Evolutionary conservation across 768 basidiomycete species (phyloP).

Genomic region (Mycena vulgaris): DNA sequence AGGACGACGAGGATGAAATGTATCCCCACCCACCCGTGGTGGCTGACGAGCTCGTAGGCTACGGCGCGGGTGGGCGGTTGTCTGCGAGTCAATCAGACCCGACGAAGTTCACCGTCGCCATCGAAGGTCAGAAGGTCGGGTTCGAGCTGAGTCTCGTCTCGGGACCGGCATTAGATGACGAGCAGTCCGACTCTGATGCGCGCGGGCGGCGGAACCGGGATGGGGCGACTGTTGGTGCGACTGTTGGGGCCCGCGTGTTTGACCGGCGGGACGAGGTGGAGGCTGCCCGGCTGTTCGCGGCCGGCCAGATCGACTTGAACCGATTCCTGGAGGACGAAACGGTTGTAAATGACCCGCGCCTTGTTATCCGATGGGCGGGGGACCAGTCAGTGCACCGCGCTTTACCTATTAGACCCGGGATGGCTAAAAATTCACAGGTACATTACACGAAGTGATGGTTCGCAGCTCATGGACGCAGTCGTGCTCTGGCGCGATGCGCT

Average conservation of each 20-base stretch:
- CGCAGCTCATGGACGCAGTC: conserved; percentile 83
- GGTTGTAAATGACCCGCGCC: conserved; percentile 71
- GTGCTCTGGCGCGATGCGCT: conserved; percentile 74
- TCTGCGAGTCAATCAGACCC: conserved; percentile 73
- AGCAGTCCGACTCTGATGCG: conserved; percentile 35
- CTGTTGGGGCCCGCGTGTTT: conserved; percentile 44
- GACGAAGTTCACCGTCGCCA: conserved; percentile 73
- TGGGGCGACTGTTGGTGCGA: conserved; percentile 39
- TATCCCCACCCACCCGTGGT: conserved; percentile 45
- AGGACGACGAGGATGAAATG: conserved; percentile 93
- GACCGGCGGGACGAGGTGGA: conserved; percentile 65
- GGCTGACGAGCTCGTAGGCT: conserved; percentile 46
- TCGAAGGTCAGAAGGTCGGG: conserved; percentile 70
- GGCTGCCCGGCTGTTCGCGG: conserved; percentile 68
- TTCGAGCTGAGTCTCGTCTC: conserved; percentile 84
- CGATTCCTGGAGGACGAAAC: conserved; percentile 76
- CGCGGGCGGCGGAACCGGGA: conserved; percentile 45
- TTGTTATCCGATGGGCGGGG: conserved; percentile 84
- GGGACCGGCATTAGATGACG: conserved; percentile 33
- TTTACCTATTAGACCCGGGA: not conserved
- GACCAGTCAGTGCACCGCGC: conserved; percentile 66
- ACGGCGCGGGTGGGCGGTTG: conserved; percentile 70
- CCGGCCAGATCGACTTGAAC: conserved; percentile 75
- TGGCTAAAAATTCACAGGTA: conserved; percentile 62
- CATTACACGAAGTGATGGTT: conserved; percentile 82